A percentile compares a stretch with the other conserved stretches of the same genome.
These are phyloP conservation scores for Oldenlandia corymbosa DNA, from an alignment of 257 asterid species.

Conservation along the genomic window DNA sequence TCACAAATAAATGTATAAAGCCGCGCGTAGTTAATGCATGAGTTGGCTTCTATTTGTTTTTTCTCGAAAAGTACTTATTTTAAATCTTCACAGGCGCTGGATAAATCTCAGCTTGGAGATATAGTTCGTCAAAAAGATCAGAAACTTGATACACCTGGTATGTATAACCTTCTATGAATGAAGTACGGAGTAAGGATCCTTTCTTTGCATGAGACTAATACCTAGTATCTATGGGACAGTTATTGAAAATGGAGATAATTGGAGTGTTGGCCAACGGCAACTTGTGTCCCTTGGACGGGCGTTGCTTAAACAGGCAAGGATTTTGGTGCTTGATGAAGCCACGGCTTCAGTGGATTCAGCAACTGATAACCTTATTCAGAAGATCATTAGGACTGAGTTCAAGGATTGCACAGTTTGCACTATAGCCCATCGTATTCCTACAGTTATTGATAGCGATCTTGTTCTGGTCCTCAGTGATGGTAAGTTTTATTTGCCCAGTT, in stretches of 20 bases:
- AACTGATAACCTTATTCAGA: conserved; percentile 92
- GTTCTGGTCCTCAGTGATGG: conserved; percentile 98
- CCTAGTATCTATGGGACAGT: conserved; percentile 31
- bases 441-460: conserved; percentile 91
- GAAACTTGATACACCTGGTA: conserved; percentile 84
- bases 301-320: conserved; percentile 82
- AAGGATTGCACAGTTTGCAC: conserved; percentile 87
- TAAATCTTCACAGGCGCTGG: conserved; percentile 63
- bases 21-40: neutral
- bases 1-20: neutral
- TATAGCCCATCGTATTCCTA: conserved; percentile 96
- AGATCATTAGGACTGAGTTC: conserved; percentile 85
- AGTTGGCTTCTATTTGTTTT: neutral
- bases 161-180: conserved; percentile 7
- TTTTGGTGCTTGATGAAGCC: conserved; percentile 93
- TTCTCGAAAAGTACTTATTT: neutral
- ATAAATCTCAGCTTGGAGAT: conserved; percentile 88
- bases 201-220: neutral
- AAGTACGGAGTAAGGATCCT: neutral
- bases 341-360: conserved; percentile 98
- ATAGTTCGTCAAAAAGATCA: conserved; percentile 76
- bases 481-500: conserved; percentile 16
- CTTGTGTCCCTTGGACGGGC: conserved; percentile 94
- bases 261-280: conserved; percentile 98
- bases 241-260: conserved; percentile 82